Percentiles rank a stretch among this genome's conserved stretches.
Conservation (phyloP, 805 yeast genomes). For the Schizosaccharomyces japonicus region DNA sequence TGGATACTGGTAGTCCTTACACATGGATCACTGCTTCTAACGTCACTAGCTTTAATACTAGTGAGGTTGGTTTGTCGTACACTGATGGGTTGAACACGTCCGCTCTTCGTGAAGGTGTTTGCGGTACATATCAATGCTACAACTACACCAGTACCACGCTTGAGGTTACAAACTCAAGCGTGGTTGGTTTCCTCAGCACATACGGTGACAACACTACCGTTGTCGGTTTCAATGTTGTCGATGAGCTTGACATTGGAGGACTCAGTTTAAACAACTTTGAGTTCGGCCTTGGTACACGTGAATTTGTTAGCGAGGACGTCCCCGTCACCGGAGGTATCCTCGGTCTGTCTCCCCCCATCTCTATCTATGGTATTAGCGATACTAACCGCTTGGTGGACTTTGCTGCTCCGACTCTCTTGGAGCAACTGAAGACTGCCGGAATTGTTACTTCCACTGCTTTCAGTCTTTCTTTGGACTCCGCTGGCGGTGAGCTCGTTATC, state of each 20-base stretch:
- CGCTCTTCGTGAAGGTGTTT: background rate
- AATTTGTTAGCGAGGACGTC: background rate
- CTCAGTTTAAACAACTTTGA: background rate
- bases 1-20: constrained; percentile 3
- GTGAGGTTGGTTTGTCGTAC: background rate
- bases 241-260: background rate
- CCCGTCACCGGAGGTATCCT: background rate
- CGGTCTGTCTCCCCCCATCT: background rate
- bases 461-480: background rate
- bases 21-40: background rate
- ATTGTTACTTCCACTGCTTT: background rate
- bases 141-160: background rate
- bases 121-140: background rate
- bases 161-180: background rate
- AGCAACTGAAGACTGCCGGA: background rate
- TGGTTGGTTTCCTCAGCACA: background rate
- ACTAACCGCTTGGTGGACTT: background rate
- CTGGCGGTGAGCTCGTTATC: background rate
- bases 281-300: background rate
- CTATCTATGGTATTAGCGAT: background rate
- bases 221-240: background rate
- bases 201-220: constrained; percentile 1
- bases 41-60: background rate
- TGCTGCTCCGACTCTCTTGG: background rate
- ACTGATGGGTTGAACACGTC: background rate